Base-by-base conservation (phyloP, 106 monocot species). In the Acorus calamus region DNA sequence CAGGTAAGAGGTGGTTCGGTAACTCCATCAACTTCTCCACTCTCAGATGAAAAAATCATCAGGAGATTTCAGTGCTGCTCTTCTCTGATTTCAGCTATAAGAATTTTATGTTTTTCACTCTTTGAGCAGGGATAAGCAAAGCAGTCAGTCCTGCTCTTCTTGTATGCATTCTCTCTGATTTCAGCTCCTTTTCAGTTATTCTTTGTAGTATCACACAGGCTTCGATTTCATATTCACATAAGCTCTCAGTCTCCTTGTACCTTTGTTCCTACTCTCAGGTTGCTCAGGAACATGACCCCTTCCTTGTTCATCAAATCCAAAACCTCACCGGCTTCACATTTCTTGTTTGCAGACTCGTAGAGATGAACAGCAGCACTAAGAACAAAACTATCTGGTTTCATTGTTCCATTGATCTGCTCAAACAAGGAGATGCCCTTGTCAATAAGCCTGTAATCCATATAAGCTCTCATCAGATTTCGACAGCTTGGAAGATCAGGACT, bases 291-390 rank as follows among this genome's bases (percentile, higher is more conserved):
- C 46, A 81, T 8, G 46, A 92, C 46, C 43, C 83, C 74, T 11
- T 69, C 42, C 47, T 64, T 6, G 51, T 85, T 68, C 60, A 92
- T 85, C 11, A 61, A 66, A 79, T 85, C 78, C 28, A 85, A 8
- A 58, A 92, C 44, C 56, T 79, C 71, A 14, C 65, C 56, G 49
- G 85, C 87, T 73, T 80, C 76, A 41, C 53, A 65, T 52, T 68
- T 60, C 67, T 75, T 79, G n/a, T 83, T 83, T 46, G 50, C 46
- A 60, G 59, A 67, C 52, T 80, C 77, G 57, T 88, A 98, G 44
- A 98, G 77, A 86, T 98, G 96, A 63, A 75, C 73, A 1, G 85
- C 92, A 68, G 81, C 83, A 77, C 88, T 98, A 57, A 92, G 63
- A 62, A 98, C 68, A 67, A 78, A 88, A 11, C 92, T 75, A 73